Evolutionary conservation across 2,329 filamentous ascomycete genomes (phyloP).

Genomic region (Ceratocystis papillata): DNA sequence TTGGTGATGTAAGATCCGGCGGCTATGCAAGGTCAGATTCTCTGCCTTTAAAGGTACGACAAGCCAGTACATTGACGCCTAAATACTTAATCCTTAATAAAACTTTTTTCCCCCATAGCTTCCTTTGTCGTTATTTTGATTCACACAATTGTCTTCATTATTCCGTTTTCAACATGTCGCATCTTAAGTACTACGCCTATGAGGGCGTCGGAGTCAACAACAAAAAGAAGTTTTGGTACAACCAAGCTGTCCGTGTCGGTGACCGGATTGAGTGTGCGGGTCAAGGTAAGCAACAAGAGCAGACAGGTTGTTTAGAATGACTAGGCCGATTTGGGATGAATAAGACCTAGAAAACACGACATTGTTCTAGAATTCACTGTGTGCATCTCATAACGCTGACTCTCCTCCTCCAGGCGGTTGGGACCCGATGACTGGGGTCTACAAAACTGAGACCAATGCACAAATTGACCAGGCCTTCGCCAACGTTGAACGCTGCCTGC

Average conservation of each 20-base stretch:
- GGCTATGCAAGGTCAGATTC: no score
- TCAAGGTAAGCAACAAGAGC: conserved; percentile 33
- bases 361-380: background rate
- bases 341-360: background rate
- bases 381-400: background rate
- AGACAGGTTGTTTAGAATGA: background rate
- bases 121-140: background rate
- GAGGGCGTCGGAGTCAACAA: conserved; percentile 30
- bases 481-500: conserved; percentile 45
- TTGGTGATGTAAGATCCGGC: no score
- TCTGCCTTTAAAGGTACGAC: no score
- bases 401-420: conserved; percentile 25
- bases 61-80: no score
- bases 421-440: conserved; percentile 28
- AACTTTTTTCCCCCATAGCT: background rate
- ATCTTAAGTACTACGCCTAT: conserved; percentile 31
- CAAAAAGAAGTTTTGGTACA: conserved; percentile 33
- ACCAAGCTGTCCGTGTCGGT: conserved; percentile 40
- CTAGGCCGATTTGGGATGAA: background rate
- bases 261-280: conserved; percentile 39
- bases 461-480: conserved; percentile 45
- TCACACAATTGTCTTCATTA: background rate
- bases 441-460: conserved; percentile 33
- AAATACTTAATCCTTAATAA: no score
- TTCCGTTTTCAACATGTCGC: conserved; percentile 27